Evolutionary conservation across 306 rosid genomes (phyloP).

Genomic region (Urtica urens): DNA sequence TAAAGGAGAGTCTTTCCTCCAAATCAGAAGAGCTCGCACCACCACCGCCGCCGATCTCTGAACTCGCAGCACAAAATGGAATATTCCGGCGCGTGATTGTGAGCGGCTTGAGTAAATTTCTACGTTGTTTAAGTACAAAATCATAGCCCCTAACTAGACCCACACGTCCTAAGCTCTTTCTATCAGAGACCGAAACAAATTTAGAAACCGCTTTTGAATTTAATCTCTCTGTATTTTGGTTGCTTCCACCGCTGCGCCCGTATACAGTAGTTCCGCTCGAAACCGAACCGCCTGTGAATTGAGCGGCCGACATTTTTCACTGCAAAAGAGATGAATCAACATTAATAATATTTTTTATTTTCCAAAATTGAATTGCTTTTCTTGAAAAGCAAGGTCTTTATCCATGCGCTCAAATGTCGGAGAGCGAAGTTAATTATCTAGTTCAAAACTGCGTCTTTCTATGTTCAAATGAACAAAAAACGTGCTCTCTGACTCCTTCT

Average conservation of each 20-base stretch:
- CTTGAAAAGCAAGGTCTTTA: no score
- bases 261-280: constrained; percentile 4
- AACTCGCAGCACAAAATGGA: constrained; percentile 14
- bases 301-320: constrained; percentile 1
- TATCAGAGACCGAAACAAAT: not conserved
- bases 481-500: no score
- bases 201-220: not conserved
- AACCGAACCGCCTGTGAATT: constrained; percentile 8
- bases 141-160: no score
- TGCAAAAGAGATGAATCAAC: not conserved
- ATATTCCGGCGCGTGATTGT: constrained; percentile 25
- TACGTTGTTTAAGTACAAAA: no score
- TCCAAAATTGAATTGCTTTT: no score
- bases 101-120: constrained; percentile 6
- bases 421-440: no score
- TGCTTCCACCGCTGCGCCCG: no score
- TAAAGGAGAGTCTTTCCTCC: constrained; percentile 22
- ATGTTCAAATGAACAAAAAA: no score
- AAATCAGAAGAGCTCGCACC: constrained; percentile 25
- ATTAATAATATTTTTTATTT: no score
- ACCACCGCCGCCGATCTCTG: constrained; percentile 26
- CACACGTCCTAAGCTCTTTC: not conserved
- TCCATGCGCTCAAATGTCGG: no score
- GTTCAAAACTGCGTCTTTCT: no score
- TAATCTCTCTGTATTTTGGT: not conserved